Evolutionary conservation across 2,329 filamentous ascomycete genomes (phyloP).

Genomic region (Neofusicoccum laricinum): DNA sequence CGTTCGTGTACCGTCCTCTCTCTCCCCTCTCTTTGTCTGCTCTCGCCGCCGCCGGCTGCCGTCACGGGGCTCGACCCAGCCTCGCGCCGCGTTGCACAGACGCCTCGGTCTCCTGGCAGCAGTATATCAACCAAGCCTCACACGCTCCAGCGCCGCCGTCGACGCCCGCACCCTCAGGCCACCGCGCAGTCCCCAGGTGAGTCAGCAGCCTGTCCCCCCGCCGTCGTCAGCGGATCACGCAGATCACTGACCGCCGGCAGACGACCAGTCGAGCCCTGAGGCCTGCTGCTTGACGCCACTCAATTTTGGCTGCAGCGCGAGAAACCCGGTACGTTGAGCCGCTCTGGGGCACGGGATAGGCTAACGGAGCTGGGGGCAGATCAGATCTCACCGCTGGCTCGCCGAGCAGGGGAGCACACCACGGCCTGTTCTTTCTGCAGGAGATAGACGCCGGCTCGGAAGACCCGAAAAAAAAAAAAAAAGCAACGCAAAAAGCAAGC

Average conservation of each 20-base stretch:
- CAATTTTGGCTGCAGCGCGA: slow-evolving; percentile 18
- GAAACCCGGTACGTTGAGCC: slow-evolving; percentile 17
- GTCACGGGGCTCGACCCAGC: slow-evolving; percentile 30
- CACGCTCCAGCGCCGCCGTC: not conserved
- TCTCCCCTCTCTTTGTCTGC: not conserved
- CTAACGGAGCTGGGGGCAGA: slow-evolving; percentile 13
- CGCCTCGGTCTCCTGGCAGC: slow-evolving; percentile 16
- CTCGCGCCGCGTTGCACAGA: slow-evolving; percentile 32
- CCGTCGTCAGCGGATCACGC: slow-evolving; percentile 10
- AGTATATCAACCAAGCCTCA: slow-evolving; percentile 15
- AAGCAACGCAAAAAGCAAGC: slow-evolving; percentile 16
- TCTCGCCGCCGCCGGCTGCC: slow-evolving; percentile 22
- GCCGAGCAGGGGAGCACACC: slow-evolving; percentile 1
- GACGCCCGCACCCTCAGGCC: not conserved
- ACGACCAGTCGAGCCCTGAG: slow-evolving; percentile 11
- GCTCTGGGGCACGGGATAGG: slow-evolving; percentile 10
- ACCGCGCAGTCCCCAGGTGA: not conserved
- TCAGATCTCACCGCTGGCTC: slow-evolving; percentile 15
- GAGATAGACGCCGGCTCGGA: slow-evolving; percentile 16
- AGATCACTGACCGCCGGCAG: slow-evolving; percentile 15
- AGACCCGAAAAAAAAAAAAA: slow-evolving; percentile 17
- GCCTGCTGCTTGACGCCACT: slow-evolving; percentile 14
- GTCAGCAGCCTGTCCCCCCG: not conserved
- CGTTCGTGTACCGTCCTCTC: not conserved
- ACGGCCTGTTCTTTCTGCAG: slow-evolving; percentile 9